These are phyloP conservation scores for Vaccinium vitisidaea DNA, from an alignment of 148 eudicot species.

Conservation along the genomic window DNA sequence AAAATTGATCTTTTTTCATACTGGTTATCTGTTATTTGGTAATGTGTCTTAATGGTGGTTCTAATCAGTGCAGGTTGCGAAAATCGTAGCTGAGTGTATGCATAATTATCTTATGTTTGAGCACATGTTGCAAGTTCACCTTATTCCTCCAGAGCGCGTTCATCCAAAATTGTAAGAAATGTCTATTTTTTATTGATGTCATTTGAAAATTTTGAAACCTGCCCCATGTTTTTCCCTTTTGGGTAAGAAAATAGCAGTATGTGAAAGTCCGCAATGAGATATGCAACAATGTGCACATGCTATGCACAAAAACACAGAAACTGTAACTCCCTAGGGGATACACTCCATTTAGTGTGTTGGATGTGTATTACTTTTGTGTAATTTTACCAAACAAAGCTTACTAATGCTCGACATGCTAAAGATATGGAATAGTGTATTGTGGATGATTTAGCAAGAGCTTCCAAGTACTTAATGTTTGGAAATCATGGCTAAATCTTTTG, in stretches of 20 bases:
- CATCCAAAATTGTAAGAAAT: conserved; percentile 77
- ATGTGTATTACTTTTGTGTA: neutral
- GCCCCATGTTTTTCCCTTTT: neutral
- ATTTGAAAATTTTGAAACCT: neutral
- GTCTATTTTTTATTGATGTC: neutral
- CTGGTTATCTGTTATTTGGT: neutral
- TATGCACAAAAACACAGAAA: neutral
- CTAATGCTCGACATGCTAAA: neutral
- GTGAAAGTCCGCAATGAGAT: neutral
- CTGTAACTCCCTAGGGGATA: neutral
- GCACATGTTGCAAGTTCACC: conserved; percentile 80
- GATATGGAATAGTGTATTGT: neutral
- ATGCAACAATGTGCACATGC: neutral
- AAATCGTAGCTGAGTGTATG: conserved; percentile 88
- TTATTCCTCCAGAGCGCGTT: conserved; percentile 70
- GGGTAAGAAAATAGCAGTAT: neutral
- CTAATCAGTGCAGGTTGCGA: conserved; percentile 65
- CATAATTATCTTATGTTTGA: conserved; percentile 87
- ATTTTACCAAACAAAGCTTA: neutral
- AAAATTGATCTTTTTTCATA: neutral
- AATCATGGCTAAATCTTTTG: neutral
- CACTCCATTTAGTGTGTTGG: neutral
- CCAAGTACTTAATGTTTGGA: neutral
- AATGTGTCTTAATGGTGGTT: neutral
- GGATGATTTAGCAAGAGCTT: neutral